Evolutionary conservation across 768 basidiomycete species (phyloP).

Genomic region (Bullera alba): DNA sequence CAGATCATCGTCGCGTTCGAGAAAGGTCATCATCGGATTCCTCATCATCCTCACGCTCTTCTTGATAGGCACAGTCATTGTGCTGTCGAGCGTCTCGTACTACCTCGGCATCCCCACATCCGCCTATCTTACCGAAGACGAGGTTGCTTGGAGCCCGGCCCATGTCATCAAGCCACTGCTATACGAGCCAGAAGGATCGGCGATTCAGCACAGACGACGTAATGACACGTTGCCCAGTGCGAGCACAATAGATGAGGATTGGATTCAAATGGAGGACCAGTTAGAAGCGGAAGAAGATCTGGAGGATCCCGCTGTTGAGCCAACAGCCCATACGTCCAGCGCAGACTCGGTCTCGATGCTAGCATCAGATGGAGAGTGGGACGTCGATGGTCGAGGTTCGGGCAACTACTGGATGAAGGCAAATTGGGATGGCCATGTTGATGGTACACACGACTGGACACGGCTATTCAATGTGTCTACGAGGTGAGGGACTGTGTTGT

Average conservation of each 20-base stretch:
- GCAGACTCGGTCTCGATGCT: neutral
- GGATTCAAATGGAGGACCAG: conserved; percentile 15
- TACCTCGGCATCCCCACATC: conserved; percentile 72
- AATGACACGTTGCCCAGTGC: neutral
- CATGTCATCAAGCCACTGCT: conserved; percentile 52
- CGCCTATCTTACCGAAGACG: conserved; percentile 72
- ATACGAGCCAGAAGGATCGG: conserved; percentile 3
- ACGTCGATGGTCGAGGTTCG: conserved; percentile 32
- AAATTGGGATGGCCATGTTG: conserved; percentile 41
- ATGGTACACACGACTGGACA: conserved; percentile 36
- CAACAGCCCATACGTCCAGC: neutral
- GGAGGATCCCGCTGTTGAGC: neutral
- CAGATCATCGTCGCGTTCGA: conserved; percentile 6
- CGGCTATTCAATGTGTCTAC: conserved; percentile 35
- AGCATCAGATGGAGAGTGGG: conserved; percentile 25
- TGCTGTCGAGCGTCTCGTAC: conserved; percentile 83
- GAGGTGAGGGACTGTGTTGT: conserved; percentile 24
- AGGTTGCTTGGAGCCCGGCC: conserved; percentile 55
- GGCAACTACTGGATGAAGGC: conserved; percentile 40
- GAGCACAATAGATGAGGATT: conserved; percentile 4
- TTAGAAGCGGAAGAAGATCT: conserved; percentile 8
- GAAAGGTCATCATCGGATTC: conserved; percentile 48
- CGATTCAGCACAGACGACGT: conserved; percentile 7
- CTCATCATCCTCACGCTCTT: conserved; percentile 63
- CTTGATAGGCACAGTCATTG: conserved; percentile 79